These are phyloP conservation scores for Carex sylvatica DNA, from an alignment of 202 grass and related monocot genomes.

Conservation along the genomic window DNA sequence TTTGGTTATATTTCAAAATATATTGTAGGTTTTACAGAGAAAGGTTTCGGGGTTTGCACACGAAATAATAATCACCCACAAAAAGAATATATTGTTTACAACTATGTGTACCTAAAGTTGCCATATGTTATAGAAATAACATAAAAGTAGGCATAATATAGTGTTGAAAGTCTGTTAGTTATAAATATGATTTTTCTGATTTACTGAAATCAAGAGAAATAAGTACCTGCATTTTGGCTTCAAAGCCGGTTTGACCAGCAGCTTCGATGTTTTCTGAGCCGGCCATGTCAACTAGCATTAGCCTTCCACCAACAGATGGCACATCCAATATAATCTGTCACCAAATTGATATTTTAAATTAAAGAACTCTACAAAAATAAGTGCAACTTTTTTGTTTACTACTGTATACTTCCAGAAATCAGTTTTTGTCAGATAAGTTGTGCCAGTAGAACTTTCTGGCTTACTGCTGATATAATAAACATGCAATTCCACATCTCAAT, in stretches of 20 bases:
- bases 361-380: background rate
- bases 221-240: conserved; percentile 95
- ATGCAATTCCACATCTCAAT: background rate
- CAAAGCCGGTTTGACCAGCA: conserved; percentile 79
- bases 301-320: conserved; percentile 85
- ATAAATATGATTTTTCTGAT: background rate
- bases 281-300: conserved; percentile 97
- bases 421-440: background rate
- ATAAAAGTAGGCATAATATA: background rate
- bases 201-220: background rate
- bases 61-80: background rate
- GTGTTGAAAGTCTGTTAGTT: background rate
- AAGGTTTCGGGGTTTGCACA: background rate
- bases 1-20: background rate
- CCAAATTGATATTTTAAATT: background rate
- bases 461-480: background rate
- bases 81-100: background rate
- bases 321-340: conserved; percentile 88
- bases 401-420: background rate
- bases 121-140: background rate
- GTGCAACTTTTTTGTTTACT: background rate
- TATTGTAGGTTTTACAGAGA: background rate
- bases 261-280: conserved; percentile 97
- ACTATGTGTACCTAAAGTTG: background rate
- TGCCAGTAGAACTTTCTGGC: background rate